These are phyloP conservation scores for Pterulicium gracile DNA, from an alignment of 1,284 basidiomycete species.

Conservation along the genomic window DNA sequence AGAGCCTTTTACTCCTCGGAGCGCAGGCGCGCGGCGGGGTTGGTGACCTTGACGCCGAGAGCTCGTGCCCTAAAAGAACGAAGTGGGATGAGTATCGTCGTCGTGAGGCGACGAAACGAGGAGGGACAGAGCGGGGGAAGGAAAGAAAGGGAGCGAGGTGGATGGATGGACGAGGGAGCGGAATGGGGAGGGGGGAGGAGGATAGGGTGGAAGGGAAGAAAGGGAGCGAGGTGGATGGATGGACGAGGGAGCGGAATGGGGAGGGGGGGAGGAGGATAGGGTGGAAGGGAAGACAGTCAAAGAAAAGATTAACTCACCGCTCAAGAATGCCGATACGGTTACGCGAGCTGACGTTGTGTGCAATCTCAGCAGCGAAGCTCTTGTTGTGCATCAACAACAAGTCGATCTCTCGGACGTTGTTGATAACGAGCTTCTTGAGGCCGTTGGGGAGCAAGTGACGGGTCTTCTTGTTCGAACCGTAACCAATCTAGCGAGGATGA, in stretches of 20 bases:
- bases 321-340: constrained; percentile 93
- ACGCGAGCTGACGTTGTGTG: constrained; percentile 94
- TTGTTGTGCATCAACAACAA: constrained; percentile 98
- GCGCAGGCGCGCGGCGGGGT: constrained; percentile 89
- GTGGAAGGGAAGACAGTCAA: neutral
- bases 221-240: too few relatives aligned
- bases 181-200: too few relatives aligned
- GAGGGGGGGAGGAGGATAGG: neutral
- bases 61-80: constrained; percentile 66
- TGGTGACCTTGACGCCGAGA: constrained; percentile 89
- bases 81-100: too few relatives aligned
- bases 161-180: too few relatives aligned
- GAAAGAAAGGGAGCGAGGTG: too few relatives aligned
- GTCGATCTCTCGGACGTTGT: constrained; percentile 87
- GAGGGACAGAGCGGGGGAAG: constrained; percentile 2
- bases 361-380: constrained; percentile 93
- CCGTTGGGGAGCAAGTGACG: constrained; percentile 92
- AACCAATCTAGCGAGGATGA: constrained; percentile 50
- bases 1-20: constrained; percentile 78
- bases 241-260: too few relatives aligned
- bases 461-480: constrained; percentile 87
- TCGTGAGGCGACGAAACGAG: constrained; percentile 6
- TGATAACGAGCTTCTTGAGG: constrained; percentile 88
- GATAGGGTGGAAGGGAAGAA: too few relatives aligned
- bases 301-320: too few relatives aligned